Evolutionary conservation across 1,139 yeast genomes (phyloP), one percentile per base, ranked within the genome.

Genomic region (Protomyces arabidopsidicola): DNA sequence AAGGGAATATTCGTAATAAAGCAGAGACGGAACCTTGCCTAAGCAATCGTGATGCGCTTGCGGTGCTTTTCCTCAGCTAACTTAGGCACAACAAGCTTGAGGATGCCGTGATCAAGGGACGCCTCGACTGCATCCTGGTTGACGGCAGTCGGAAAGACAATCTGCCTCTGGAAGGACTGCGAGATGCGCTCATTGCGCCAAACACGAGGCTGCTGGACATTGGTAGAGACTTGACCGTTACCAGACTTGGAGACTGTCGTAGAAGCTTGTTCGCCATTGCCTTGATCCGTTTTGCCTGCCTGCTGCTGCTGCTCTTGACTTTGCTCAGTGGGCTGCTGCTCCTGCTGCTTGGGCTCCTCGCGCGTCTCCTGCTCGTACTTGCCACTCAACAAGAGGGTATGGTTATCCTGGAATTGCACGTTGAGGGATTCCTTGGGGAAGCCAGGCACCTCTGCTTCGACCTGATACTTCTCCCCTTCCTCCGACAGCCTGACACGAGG

Each of bases 41-140:
- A 50, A 22, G 24, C 45, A 2, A 64, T 56, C 36, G 51, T 36
- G 12, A 67, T 63, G 38, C 42, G 24, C 61, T 61, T 66, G 14
- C 52, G 20, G 22, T 34, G 18, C 31, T 55, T 50, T n/a, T 51
- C 16, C 50, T 63, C 60, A 10, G 24, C 65, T 22, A 69, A 65
- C 69, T 83, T 83, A 54, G 86, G 86, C 16, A 83, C 74, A 52
- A 72, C 76, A 50, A 84, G 76, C 65, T 80, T 83, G 65, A 84
- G 73, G 65, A 83, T 72, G 20, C 87, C 87, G 67, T 81, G 78
- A 63, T 73, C 75, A 55, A 75, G 81, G 60, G 79, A 78, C 8
- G 87, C 87, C 60, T 77, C 78, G 65, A 84, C 83, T 39, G 74
- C 74, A 22, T 81, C 83, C 63, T 83, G 84, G 55, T 79, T 75